Evolutionary conservation across 2,329 filamentous ascomycete genomes (phyloP), one percentile per base, ranked within the genome.

Genomic region (Dactylella cylindrospora): DNA sequence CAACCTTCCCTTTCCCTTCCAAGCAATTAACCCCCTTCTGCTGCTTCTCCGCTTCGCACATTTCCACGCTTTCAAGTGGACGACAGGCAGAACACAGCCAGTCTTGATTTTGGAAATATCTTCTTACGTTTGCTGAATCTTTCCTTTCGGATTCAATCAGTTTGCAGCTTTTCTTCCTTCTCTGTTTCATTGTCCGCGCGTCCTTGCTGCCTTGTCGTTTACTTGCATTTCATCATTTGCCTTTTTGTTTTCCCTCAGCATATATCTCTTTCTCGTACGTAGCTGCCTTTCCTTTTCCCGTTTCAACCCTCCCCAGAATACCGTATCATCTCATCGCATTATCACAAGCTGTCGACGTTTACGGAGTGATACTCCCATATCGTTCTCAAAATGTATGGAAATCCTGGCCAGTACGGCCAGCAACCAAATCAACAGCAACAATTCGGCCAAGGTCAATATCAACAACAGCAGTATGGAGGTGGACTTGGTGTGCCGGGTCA

Each of bases 401-500:
- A 64, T 53, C 59, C 59, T 20, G 55, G 55, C 41, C 55, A 61
- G 29, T 61, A 46, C 13, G 55, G 55, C 55, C 55, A 61, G 35
- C 47, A 53, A 35, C 44, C 43, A 17, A 55, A 55, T 46, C 67
- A 64, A 26, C 70, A 65, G 32, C 66, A 69, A 22, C 70, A 60
- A 46, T 70, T 69, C 20, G 70, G 70, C 13, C 36, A 60, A 6
- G 71, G 67, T 66, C 70, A 69, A 23, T 66, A 68, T 51, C 55
- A 65, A 40, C 51, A 52, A 17, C 47, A 55, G 13, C 70, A 72
- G 47, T 49, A 59, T 26, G 80, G 81, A 68, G 78, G 76, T 44
- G 74, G 76, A 64, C 76, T 64, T 25, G 59, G 59, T 51, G 38
- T 64, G 7, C 59, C 59, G 8, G 59, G 59, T 22, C 59, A 78